These are phyloP conservation scores for Cornus suecica DNA, from an alignment of 148 eudicot species.

Conservation along the genomic window DNA sequence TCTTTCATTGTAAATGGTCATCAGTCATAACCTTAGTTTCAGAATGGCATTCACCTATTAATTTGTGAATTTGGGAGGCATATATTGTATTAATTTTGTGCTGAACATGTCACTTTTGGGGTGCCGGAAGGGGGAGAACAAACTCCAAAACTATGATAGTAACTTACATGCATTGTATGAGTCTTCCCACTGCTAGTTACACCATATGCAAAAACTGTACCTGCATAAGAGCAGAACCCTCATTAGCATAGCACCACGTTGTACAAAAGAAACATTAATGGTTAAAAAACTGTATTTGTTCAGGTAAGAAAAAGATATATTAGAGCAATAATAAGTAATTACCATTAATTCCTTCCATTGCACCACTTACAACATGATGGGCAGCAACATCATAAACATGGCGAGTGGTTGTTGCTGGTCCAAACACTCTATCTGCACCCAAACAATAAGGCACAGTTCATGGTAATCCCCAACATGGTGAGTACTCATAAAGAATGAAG, in stretches of 20 bases:
- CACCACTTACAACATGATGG: slow-evolving; percentile 76
- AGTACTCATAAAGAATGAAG: background rate
- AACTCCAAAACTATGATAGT: background rate
- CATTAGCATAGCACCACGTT: background rate
- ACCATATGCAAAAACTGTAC: slow-evolving; percentile 75
- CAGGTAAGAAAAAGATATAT: background rate
- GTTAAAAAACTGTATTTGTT: background rate
- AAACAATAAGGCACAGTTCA: slow-evolving; percentile 15
- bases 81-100: background rate
- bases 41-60: background rate
- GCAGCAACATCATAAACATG: slow-evolving; percentile 87
- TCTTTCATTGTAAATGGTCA: too few relatives aligned
- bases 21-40: background rate
- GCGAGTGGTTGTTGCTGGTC: slow-evolving; percentile 82
- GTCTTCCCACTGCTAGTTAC: slow-evolving; percentile 83
- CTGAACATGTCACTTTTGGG: background rate
- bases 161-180: slow-evolving; percentile 48
- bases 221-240: slow-evolving; percentile 26
- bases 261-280: background rate
- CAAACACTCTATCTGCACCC: slow-evolving; percentile 75
- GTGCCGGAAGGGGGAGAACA: background rate
- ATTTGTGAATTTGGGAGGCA: background rate
- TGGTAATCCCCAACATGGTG: background rate
- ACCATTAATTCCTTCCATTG: slow-evolving; percentile 94
- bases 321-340: slow-evolving; percentile 12